Base-by-base conservation (phyloP, 495 filamentous ascomycete species). In the Penicillium steckii region DNA sequence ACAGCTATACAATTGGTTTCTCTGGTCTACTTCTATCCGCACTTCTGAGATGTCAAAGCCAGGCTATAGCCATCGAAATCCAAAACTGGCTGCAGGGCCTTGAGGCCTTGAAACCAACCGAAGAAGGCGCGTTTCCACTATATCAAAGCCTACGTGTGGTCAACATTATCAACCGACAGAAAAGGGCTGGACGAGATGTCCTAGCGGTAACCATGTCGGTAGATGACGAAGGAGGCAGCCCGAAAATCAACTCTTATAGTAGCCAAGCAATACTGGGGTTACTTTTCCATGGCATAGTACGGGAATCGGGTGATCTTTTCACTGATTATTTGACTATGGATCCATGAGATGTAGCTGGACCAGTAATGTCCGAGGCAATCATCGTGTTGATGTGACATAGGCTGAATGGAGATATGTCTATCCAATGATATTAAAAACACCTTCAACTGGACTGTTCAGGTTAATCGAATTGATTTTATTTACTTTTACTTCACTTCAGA, bases 1-100 rank as follows among this genome's bases (percentile, higher is more conserved):
- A 70, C 38, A 65, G 17, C 42, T 70, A 64, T 46, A 66, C 64
- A 26, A 68, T 70, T 27, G 67, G 67, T 3, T 61, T 70, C 49
- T 59, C 67, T 0, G 62, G 67, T 33, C 46, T 70, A 8, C 40
- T 70, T 0, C 43, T 70, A 5, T 51, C 67, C 2, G 60, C 48
- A 1, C 27, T 54, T 22, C 55, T 67, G 13, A 59, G 60, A 32
- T 71, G 64, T 15, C 61, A 58, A 27, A 43, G 50, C 25, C 30
- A 53, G 3, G 21, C 33, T 27, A 32, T 65, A 5, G 57, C 60
- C 0, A 8, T 57, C 8, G 33, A 59, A 41, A 63, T 68, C 25
- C 43, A 67, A 19, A 8, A 50, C 2, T 67, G 65, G 65, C 44
- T 68, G 6, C 38, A 63, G 29, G 41, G 5, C 4, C 48, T 66